Conservation (phyloP, 768 basidiomycete genomes). For the Kwoniella newhampshirensis region DNA sequence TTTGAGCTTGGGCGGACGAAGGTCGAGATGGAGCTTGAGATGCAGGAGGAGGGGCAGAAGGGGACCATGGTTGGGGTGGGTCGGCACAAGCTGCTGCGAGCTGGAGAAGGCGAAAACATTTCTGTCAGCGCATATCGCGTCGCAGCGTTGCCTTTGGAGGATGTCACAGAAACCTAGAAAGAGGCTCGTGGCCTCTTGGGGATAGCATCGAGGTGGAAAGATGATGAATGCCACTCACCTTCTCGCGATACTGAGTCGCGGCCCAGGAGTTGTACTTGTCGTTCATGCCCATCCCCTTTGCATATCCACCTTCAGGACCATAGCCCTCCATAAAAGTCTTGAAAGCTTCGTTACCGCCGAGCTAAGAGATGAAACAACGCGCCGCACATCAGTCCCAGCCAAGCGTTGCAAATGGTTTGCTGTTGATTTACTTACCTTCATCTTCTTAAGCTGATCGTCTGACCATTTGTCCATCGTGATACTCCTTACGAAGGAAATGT, state of each 20-base stretch:
- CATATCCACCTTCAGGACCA: constrained; percentile 39
- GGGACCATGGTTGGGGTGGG: constrained; percentile 73
- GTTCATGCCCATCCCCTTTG: constrained; percentile 41
- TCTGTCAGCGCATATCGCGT: constrained; percentile 3
- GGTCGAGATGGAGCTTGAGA: constrained; percentile 62
- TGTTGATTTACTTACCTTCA: constrained; percentile 66
- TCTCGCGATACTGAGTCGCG: constrained; percentile 89
- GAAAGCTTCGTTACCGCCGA: constrained; percentile 85
- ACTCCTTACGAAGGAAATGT: constrained; percentile 82
- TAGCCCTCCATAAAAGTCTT: constrained; percentile 64
- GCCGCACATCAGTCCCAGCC: neutral
- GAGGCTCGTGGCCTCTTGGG: too few relatives aligned
- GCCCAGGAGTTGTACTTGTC: constrained; percentile 83
- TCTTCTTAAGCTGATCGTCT: constrained; percentile 69
- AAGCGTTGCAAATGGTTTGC: neutral
- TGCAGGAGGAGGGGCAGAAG: constrained; percentile 66
- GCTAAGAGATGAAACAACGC: constrained; percentile 56
- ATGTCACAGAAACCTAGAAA: too few relatives aligned
- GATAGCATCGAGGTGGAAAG: too few relatives aligned
- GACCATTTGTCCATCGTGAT: constrained; percentile 98
- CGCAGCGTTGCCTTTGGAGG: constrained; percentile 9
- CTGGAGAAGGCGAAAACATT: constrained; percentile 54
- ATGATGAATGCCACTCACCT: constrained; percentile 62
- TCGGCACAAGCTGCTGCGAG: constrained; percentile 68
- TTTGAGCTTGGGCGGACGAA: constrained; percentile 66